These are phyloP conservation scores for Monosporozyma siamensis DNA, from an alignment of 805 yeast species.

Conservation along the genomic window DNA sequence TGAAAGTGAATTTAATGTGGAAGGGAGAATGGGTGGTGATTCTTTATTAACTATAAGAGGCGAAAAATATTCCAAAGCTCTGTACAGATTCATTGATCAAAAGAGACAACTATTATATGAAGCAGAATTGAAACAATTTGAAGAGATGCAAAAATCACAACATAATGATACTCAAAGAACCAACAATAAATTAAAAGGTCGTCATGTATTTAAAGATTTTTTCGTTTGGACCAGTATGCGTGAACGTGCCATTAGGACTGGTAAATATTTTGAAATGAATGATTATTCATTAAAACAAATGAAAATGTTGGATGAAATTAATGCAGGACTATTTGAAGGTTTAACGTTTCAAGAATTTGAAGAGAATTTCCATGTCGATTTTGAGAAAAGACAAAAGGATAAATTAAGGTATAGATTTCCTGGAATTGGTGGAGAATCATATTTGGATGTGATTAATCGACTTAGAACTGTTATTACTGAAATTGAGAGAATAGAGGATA, in stretches of 20 bases:
- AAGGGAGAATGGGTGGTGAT: constrained; percentile 89
- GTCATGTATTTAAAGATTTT: constrained; percentile 42
- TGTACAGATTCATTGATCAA: constrained; percentile 62
- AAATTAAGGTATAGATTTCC: constrained; percentile 87
- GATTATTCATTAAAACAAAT: constrained; percentile 73
- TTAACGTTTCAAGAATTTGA: constrained; percentile 86
- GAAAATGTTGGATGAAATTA: constrained; percentile 88
- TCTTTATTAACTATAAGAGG: constrained; percentile 77
- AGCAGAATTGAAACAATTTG: constrained; percentile 36
- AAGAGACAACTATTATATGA: constrained; percentile 62
- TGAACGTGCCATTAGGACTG: constrained; percentile 67
- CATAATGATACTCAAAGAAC: too few species aligned
- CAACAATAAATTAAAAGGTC: constrained; percentile 10
- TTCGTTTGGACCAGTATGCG: constrained; percentile 93
- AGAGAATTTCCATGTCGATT: constrained; percentile 63
- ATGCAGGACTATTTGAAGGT: constrained; percentile 90
- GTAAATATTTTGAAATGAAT: constrained; percentile 63
- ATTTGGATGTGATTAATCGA: constrained; percentile 84
- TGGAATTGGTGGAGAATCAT: constrained; percentile 95
- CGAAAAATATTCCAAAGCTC: constrained; percentile 55
- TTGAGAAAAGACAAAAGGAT: constrained; percentile 60
- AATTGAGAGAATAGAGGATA: constrained; percentile 84
- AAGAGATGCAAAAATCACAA: constrained; percentile 16
- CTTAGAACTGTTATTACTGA: constrained; percentile 85
- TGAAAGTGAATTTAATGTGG: constrained; percentile 75